phyloP scores from a whole-genome alignment of 768 basidiomycete genomes.

The Lactarius deliciosus region DNA sequence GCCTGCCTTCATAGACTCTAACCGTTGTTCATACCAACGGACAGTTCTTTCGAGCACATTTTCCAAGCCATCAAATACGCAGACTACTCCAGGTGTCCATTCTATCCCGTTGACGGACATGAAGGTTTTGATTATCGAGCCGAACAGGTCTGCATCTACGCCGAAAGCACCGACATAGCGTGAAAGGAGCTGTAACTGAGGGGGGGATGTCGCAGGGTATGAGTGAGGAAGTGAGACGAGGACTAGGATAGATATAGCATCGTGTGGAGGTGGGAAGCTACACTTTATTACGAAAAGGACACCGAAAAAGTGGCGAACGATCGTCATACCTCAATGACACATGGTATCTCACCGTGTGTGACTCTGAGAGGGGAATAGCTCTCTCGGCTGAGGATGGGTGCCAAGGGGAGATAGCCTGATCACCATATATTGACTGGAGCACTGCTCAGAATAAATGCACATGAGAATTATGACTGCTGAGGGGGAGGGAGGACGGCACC shows the following conservation, averaged over 20 bases:
- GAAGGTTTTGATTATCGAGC: constrained; percentile 73
- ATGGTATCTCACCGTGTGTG: constrained; percentile 60
- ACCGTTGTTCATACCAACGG: constrained; percentile 69
- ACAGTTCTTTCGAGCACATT: constrained; percentile 64
- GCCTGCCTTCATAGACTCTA: constrained; percentile 54
- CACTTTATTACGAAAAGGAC: constrained; percentile 9
- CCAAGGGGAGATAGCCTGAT: constrained; percentile 63
- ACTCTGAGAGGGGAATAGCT: constrained; percentile 16
- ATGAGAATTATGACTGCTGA: constrained; percentile 11
- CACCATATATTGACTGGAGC: constrained; percentile 82
- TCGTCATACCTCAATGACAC: constrained; percentile 58
- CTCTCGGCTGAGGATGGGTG: constrained; percentile 35
- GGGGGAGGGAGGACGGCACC: constrained; percentile 18
- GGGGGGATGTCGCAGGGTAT: constrained; percentile 70
- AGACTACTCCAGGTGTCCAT: constrained; percentile 70
- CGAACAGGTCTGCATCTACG: constrained; percentile 72
- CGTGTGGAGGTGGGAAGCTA: constrained; percentile 51
- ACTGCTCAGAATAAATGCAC: constrained; percentile 41
- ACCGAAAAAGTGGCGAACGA: neutral
- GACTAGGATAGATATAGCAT: constrained; percentile 37
- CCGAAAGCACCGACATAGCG: constrained; percentile 80
- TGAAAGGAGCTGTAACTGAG: constrained; percentile 82
- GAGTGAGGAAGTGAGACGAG: constrained; percentile 45
- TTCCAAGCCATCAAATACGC: constrained; percentile 87
- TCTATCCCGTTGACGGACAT: constrained; percentile 78